These are phyloP conservation scores for Suhomyces coccinellae DNA, from an alignment of 1,139 yeast genomes.

Conservation along the genomic window DNA sequence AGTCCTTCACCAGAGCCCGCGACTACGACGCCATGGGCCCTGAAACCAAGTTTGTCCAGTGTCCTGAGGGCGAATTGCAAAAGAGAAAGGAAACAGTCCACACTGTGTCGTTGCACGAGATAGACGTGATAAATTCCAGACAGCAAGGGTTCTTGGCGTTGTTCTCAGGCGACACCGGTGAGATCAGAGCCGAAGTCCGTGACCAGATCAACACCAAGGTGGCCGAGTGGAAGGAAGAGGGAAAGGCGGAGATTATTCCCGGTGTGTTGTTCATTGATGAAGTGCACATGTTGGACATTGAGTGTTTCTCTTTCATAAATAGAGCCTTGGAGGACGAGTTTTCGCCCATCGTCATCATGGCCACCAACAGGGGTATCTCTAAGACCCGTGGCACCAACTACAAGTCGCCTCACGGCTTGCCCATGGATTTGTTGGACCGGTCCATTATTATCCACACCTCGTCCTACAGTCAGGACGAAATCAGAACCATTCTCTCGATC, in stretches of 20 bases:
- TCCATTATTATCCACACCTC: conserved; percentile 88
- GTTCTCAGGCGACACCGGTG: conserved; percentile 97
- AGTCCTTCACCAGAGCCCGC: conserved; percentile 92
- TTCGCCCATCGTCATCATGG: conserved; percentile 97
- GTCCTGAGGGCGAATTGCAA: conserved; percentile 98
- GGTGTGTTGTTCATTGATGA: conserved; percentile 98
- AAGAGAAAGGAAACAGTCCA: conserved; percentile 94
- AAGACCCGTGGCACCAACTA: conserved; percentile 91
- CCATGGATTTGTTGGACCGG: conserved; percentile 91
- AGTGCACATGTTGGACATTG: conserved; percentile 98
- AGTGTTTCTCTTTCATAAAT: conserved; percentile 92
- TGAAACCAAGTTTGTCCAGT: conserved; percentile 94
- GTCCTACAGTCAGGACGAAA: conserved; percentile 76
- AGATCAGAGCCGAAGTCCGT: conserved; percentile 91
- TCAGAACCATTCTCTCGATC: conserved; percentile 79
- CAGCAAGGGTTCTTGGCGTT: conserved; percentile 97
- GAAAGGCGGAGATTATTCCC: conserved; percentile 97
- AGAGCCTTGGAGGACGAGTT: conserved; percentile 96
- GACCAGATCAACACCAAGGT: conserved; percentile 97
- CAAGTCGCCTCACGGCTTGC: conserved; percentile 95
- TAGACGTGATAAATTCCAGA: conserved; percentile 96
- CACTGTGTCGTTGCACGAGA: conserved; percentile 94
- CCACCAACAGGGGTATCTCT: conserved; percentile 93
- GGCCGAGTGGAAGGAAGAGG: conserved; percentile 99
- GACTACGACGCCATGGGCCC: conserved; percentile 99